Evolutionary conservation across 345 rosid species (phyloP).

Genomic region (Clarkia xantiana): DNA sequence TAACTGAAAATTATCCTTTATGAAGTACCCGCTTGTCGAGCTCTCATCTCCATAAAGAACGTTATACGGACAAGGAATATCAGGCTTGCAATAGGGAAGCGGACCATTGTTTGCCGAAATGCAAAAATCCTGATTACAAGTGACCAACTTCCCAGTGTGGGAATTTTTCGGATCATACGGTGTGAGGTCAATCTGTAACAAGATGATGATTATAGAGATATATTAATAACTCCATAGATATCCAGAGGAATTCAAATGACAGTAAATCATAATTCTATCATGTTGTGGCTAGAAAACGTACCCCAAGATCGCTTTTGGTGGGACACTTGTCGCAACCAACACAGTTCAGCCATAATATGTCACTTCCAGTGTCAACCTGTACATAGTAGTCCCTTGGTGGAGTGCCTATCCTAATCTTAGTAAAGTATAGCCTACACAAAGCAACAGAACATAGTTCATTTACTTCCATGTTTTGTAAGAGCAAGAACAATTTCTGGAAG

Average conservation of each 20-base stretch:
- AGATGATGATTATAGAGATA: no score
- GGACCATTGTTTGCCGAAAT: conserved; percentile 16
- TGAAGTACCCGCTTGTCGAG: conserved; percentile 29
- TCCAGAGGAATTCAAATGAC: not conserved
- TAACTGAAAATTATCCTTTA: conserved; percentile 20
- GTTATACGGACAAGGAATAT: conserved; percentile 19
- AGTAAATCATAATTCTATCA: not conserved
- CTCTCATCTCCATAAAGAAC: conserved; percentile 38
- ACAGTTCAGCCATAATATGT: conserved; percentile 39
- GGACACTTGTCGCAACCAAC: conserved; percentile 25
- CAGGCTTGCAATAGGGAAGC: conserved; percentile 19
- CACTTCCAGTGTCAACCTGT: conserved; percentile 41
- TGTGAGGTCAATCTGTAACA: conserved; percentile 21
- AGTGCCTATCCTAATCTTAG: conserved; percentile 26
- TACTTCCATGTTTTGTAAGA: no score
- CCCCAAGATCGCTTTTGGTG: conserved; percentile 28
- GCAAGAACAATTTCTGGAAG: no score
- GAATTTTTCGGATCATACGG: conserved; percentile 23
- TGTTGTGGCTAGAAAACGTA: conserved; percentile 13
- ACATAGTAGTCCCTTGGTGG: conserved; percentile 30
- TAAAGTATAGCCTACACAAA: conserved; percentile 23
- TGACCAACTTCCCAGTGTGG: conserved; percentile 10
- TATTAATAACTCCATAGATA: no score
- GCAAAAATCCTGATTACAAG: conserved; percentile 25
- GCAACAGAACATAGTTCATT: no score